A percentile compares a stretch with the other conserved stretches of the same genome.
Conservation (phyloP, 805 yeast genomes). For the Saccharomycopsis malanga region DNA sequence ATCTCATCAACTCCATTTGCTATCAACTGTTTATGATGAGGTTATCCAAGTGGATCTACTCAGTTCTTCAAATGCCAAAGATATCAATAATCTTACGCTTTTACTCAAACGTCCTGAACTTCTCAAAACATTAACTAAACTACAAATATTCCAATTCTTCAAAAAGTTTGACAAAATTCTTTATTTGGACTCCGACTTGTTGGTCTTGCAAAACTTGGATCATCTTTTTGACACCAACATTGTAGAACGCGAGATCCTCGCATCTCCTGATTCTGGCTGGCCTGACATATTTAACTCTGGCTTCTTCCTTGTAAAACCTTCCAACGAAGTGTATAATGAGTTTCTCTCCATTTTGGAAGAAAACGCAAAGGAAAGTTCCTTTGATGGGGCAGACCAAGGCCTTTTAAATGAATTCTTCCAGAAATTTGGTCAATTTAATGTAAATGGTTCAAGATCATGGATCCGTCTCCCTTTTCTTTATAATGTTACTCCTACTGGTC, state of each 20-base stretch:
- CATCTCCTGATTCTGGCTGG: slow-evolving; percentile 85
- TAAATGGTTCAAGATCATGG: slow-evolving; percentile 42
- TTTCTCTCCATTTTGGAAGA: slow-evolving; percentile 31
- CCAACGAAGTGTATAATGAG: slow-evolving; percentile 44
- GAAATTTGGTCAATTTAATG: slow-evolving; percentile 22
- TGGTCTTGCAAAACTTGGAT: slow-evolving; percentile 25
- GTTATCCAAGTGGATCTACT: slow-evolving; percentile 13
- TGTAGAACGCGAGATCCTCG: slow-evolving; percentile 27
- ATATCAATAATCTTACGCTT: slow-evolving; percentile 9
- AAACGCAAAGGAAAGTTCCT: slow-evolving; percentile 31
- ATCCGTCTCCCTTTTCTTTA: slow-evolving; percentile 66
- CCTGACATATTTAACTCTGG: slow-evolving; percentile 89
- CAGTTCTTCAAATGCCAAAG: not conserved
- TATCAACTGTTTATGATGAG: slow-evolving; percentile 28
- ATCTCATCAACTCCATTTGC: slow-evolving; percentile 29
- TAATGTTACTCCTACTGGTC: slow-evolving; percentile 66
- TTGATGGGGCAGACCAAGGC: slow-evolving; percentile 95
- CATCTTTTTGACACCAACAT: slow-evolving; percentile 2
- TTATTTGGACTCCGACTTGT: slow-evolving; percentile 60
- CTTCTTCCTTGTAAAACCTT: slow-evolving; percentile 55
- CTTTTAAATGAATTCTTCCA: slow-evolving; percentile 68
- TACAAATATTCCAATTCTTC: slow-evolving; percentile 42
- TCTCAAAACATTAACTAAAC: slow-evolving; percentile 43
- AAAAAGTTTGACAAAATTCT: slow-evolving; percentile 39
- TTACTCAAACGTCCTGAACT: slow-evolving; percentile 45